These are phyloP conservation scores for Salpingoeca rosetta DNA, from an alignment of 78 protist genomes.

Conservation along the genomic window DNA sequence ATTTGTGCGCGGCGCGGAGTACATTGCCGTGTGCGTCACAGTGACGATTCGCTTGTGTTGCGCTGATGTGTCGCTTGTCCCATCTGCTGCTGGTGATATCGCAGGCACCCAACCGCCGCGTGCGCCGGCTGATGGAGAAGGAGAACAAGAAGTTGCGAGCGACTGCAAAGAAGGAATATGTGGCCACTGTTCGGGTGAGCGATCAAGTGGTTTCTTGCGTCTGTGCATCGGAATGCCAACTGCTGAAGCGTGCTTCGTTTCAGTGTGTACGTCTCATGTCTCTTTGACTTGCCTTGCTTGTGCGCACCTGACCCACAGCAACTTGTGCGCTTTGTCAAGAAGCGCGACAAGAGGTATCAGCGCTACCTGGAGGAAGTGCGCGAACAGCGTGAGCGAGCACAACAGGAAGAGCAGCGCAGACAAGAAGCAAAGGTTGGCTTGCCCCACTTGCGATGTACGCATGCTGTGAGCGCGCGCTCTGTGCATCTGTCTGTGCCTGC, in stretches of 20 bases:
- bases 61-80: too few relatives aligned
- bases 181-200: neutral
- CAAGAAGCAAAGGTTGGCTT: neutral
- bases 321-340: neutral
- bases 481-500: neutral
- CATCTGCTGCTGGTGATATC: too few relatives aligned
- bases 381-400: neutral
- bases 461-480: neutral
- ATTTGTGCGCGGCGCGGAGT: too few relatives aligned
- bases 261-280: neutral
- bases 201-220: neutral
- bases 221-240: neutral
- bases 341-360: slow-evolving; percentile 8
- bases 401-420: neutral
- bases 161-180: neutral
- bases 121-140: neutral
- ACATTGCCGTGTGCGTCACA: too few relatives aligned
- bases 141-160: neutral
- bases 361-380: too few relatives aligned
- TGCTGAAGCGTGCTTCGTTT: too few relatives aligned
- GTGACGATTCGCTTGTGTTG: too few relatives aligned
- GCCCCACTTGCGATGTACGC: neutral
- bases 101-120: neutral
- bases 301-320: neutral
- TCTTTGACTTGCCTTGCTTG: neutral